Conservation (phyloP, 768 basidiomycete species). For the Leucosporidium yakuticum region DNA sequence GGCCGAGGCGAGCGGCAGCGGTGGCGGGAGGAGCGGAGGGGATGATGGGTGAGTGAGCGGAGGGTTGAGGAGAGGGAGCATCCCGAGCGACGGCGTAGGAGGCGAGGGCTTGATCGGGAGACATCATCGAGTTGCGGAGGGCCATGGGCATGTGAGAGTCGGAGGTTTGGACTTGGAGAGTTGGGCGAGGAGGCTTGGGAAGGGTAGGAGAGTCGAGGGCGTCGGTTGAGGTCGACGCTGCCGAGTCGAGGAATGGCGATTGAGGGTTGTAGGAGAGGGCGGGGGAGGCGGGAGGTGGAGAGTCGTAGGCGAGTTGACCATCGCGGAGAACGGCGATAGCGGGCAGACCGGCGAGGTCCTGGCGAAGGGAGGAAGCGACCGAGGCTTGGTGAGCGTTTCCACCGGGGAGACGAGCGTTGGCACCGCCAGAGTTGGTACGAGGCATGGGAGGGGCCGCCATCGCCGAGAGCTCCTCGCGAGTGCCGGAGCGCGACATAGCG, state of each 20-base stretch:
- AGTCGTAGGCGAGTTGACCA: no score
- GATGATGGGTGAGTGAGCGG: background rate
- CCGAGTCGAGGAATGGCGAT: background rate
- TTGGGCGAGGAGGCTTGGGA: background rate
- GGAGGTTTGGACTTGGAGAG: background rate
- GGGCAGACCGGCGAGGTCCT: slow-evolving; percentile 11
- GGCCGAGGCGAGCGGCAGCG: no score
- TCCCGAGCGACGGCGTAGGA: slow-evolving; percentile 22
- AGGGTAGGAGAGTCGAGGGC: background rate
- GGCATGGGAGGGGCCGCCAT: background rate
- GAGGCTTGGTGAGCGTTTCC: slow-evolving; percentile 20
- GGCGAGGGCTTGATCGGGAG: slow-evolving; percentile 26
- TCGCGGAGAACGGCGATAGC: no score
- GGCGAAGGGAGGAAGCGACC: slow-evolving; percentile 16
- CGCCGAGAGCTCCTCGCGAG: slow-evolving; percentile 16
- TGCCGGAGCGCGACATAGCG: slow-evolving; percentile 14
- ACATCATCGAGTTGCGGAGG: slow-evolving; percentile 7
- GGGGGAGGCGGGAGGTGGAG: background rate
- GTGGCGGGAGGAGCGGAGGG: no score
- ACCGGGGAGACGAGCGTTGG: background rate
- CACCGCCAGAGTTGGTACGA: background rate
- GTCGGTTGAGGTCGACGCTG: slow-evolving; percentile 1
- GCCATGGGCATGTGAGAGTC: slow-evolving; percentile 2
- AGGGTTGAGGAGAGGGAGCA: slow-evolving; percentile 1
- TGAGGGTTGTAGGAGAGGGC: slow-evolving; percentile 2